phyloP scores from a whole-genome alignment of 148 eudicot species.

The Camellia japonica region DNA sequence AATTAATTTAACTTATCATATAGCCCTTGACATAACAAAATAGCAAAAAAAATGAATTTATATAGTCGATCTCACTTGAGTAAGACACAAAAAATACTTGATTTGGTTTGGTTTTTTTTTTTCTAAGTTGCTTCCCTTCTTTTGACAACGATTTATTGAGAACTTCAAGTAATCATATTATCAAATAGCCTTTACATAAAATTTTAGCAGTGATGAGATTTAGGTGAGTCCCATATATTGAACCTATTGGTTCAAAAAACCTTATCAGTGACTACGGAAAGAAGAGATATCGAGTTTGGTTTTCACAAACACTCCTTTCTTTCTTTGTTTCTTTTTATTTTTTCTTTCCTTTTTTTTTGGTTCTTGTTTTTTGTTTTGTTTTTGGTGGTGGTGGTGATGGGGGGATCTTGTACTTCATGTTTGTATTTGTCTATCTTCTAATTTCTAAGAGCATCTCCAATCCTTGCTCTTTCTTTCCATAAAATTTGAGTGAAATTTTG shows the following conservation, averaged over 20 bases:
- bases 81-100: not conserved
- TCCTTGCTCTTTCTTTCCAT: too few species aligned
- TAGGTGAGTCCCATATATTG: not conserved
- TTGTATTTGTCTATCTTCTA: not conserved
- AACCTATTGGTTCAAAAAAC: not conserved
- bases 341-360: not conserved
- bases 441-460: not conserved
- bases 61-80: too few species aligned
- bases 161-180: not conserved
- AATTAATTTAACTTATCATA: too few species aligned
- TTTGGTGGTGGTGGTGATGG: not conserved
- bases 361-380: not conserved
- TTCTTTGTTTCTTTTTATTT: not conserved
- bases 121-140: not conserved
- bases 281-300: not conserved
- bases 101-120: not conserved
- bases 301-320: not conserved
- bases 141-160: not conserved
- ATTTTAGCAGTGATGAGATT: not conserved
- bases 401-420: too few species aligned
- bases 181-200: not conserved
- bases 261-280: not conserved
- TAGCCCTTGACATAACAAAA: too few species aligned
- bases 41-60: too few species aligned
- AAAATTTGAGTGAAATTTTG: too few species aligned